phyloP scores from a whole-genome alignment of 345 rosid species.

The Pelargonium nanum region DNA sequence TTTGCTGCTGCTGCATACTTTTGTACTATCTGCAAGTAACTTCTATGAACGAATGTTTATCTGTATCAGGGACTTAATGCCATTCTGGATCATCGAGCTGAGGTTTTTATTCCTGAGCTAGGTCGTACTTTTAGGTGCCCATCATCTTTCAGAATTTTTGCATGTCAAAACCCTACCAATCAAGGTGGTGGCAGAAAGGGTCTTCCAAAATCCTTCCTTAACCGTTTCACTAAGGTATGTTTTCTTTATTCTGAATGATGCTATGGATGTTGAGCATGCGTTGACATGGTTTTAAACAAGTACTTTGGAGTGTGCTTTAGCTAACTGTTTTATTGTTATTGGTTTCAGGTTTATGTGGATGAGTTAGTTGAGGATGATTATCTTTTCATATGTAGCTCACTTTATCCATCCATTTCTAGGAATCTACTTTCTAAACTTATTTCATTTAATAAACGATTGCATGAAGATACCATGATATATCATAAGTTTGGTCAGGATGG shows the following conservation, averaged over 20 bases:
- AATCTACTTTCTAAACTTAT: slow-evolving; percentile 62
- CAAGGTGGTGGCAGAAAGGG: slow-evolving; percentile 99
- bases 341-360: slow-evolving; percentile 75
- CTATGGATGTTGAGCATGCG: background rate
- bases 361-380: slow-evolving; percentile 84
- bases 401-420: slow-evolving; percentile 60
- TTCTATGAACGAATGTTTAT: background rate
- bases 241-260: background rate
- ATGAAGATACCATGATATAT: slow-evolving; percentile 66
- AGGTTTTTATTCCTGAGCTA: slow-evolving; percentile 90
- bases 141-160: slow-evolving; percentile 74
- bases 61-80: slow-evolving; percentile 78
- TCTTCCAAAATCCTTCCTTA: slow-evolving; percentile 87
- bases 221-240: slow-evolving; percentile 84
- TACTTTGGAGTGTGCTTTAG: background rate
- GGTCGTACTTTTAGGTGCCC: slow-evolving; percentile 73
- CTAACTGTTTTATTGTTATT: slow-evolving; percentile 5
- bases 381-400: slow-evolving; percentile 63
- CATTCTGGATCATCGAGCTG: slow-evolving; percentile 90
- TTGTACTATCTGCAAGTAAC: background rate
- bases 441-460: slow-evolving; percentile 58
- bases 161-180: slow-evolving; percentile 92
- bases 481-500: slow-evolving; percentile 79
- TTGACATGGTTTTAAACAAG: background rate
- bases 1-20: background rate